Base-by-base conservation (phyloP, 2,329 filamentous ascomycete genomes). In the Cryphonectria japonica region DNA sequence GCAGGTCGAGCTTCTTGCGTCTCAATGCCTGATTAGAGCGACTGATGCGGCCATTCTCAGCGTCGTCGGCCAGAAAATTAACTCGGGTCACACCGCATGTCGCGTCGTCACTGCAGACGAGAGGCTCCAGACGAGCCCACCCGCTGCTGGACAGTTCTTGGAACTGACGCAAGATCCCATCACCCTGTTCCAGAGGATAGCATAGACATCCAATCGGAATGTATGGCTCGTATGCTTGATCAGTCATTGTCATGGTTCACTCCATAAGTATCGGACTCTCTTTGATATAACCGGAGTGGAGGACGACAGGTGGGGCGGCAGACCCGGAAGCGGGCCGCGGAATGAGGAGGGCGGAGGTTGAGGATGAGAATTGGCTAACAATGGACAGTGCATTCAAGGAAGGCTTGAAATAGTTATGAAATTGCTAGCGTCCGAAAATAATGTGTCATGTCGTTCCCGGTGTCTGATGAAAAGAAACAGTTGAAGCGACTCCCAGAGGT, bases 51-150 rank as follows among this genome's bases (percentile, higher is more conserved):
- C 82, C 77, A 41, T 88, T 85, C 2, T 86, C 84, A 46, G 88
- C 83, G 78, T 95, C 92, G 73, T 92, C 88, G 2, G 91, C 89
- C 2, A 93, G 83, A 4, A 92, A 75, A 75, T 91, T 90, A 0
- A 93, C 82, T 32, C 91, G 85, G 9, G 88, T 54, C 7, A 82
- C 76, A 26, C 78, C 80, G 13, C 6, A 70, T 63, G 1, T 74
- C 61, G 74, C 66, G 16, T 73, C 63, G 7, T 75, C 70, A 1
- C 70, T 22, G 57, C 74, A 76, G 3, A 78, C 32, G 2, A 75
- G 75, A 62, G 85, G 80, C n/a, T 83, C 80, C 9, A 88, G 74
- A 4, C 80, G 79, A 1, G 86, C 79, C 86, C 85, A 88, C 26
- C 74, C 71, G 0, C 77, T 77, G 9, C 67, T 63, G 52, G 84